Evolutionary conservation across 2,329 filamentous ascomycete genomes (phyloP), one percentile per base, ranked within the genome.

Genomic region (Talaromyces sp.): DNA sequence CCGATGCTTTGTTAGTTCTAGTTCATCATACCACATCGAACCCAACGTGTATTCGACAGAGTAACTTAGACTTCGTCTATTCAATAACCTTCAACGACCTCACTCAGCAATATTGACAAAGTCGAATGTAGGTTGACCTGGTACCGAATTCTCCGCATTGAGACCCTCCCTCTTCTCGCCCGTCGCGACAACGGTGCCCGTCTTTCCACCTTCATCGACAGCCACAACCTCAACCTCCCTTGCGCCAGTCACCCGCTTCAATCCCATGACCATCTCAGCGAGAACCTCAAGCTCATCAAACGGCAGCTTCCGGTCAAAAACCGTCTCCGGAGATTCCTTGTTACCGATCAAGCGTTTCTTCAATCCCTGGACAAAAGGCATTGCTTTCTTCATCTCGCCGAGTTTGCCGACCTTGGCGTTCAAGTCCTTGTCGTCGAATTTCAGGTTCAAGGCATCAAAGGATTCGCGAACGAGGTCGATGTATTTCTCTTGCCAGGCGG

Each of bases 361-460:
- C 67, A 98, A 82, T 7, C 78, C 81, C 81, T 98, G 93, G 59
- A 97, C 89, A 74, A 97, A 98, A 0, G 95, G 95, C 94, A 98
- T 98, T 2, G 93, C 94, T 81, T 96, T 95, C 87, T 98, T 99
- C 85, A 93, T 92, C 69, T 80, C 79, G 50, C 88, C 88, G 74
- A 92, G 84, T 83, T 96, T 96, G 70, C 87, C 88, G 65, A 97
- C 89, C 74, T 88, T 86, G 70, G 87, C 88, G 72, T 88, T 91
- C 56, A 97, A 82, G 64, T 87, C 87, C 82, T 96, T 96, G 76
- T 96, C 91, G 74, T 96, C 89, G 69, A 90, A 80, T 10, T 82
- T 81, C 69, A 90, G 82, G 69, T 81, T 86, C 57, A 85, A 70
- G 19, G 84, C 77, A 67, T 91, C 85, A 80, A 92, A 92, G 67